Percentiles rank a stretch among this genome's conserved stretches.
These are phyloP conservation scores for Claviceps arundinis DNA, from an alignment of 2,329 filamentous ascomycete species.

Conservation along the genomic window DNA sequence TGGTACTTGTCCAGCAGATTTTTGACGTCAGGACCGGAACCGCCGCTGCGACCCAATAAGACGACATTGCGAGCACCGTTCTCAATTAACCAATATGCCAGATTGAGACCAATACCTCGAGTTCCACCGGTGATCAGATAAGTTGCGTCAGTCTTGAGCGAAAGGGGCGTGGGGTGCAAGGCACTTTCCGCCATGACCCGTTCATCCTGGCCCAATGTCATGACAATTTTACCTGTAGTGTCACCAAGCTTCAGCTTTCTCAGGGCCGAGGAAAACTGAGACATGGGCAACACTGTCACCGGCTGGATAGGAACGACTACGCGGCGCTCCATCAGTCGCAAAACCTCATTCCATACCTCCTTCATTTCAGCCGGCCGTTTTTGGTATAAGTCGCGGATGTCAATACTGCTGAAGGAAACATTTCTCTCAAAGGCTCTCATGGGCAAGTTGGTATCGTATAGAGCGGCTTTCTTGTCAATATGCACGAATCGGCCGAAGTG, in stretches of 20 bases:
- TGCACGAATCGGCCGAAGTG: conserved; percentile 20
- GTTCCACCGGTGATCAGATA: conserved; percentile 6
- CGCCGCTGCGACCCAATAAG: conserved; percentile 2
- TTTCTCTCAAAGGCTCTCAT: conserved; percentile 25
- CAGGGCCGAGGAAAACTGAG: conserved; percentile 24
- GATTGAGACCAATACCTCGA: conserved; percentile 1
- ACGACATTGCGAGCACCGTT: conserved; percentile 3
- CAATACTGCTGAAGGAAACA: conserved; percentile 28
- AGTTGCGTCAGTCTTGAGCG: conserved; percentile 3
- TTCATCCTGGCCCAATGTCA: conserved; percentile 12
- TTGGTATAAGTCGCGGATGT: conserved; percentile 16
- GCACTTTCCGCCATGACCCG: conserved; percentile 5
- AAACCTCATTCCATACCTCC: conserved; percentile 6
- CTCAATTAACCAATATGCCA: conserved; percentile 4
- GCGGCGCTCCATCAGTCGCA: conserved; percentile 2
- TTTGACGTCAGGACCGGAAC: conserved; percentile 3
- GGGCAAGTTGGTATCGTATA: conserved; percentile 16
- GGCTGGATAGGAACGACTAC: conserved; percentile 3
- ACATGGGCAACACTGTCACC: conserved; percentile 11
- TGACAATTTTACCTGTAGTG: conserved; percentile 28
- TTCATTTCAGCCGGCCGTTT: conserved; percentile 6
- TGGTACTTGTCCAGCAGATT: conserved; percentile 2
- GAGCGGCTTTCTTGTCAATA: conserved; percentile 24
- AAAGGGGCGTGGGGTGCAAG: not conserved
- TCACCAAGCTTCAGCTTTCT: conserved; percentile 25